Conservation (phyloP, 305 asterid genomes). For the Striga hermonthica region DNA sequence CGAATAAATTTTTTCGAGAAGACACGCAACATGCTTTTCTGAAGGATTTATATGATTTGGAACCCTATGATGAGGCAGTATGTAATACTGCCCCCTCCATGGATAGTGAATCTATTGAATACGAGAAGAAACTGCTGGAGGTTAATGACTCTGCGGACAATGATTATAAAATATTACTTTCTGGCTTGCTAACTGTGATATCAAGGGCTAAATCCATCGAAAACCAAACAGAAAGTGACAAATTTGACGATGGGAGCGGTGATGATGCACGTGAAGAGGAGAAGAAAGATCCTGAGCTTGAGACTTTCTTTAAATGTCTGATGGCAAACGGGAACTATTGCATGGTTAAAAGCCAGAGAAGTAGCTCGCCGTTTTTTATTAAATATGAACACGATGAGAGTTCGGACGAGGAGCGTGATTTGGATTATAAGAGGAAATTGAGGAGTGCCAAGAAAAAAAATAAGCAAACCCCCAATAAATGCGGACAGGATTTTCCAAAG, state of each 20-base stretch:
- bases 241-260: not conserved
- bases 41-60: no score
- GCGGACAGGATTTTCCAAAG: not conserved
- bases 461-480: not conserved
- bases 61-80: no score
- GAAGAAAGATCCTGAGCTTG: conserved; percentile 31
- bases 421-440: conserved; percentile 30
- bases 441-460: conserved; percentile 26
- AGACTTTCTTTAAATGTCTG: conserved; percentile 24
- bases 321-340: conserved; percentile 31
- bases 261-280: conserved; percentile 10
- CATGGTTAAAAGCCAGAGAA: conserved; percentile 16
- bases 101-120: no score
- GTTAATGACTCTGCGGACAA: not conserved
- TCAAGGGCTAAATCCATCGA: not conserved
- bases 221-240: conserved; percentile 3
- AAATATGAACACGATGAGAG: conserved; percentile 31
- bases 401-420: conserved; percentile 23
- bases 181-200: not conserved
- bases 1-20: no score
- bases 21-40: no score
- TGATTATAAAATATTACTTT: not conserved
- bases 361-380: conserved; percentile 7
- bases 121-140: not conserved
- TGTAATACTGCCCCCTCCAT: no score